Evolutionary conservation across 805 yeast species (phyloP).

Genomic region (Martiniozyma abietophila): DNA sequence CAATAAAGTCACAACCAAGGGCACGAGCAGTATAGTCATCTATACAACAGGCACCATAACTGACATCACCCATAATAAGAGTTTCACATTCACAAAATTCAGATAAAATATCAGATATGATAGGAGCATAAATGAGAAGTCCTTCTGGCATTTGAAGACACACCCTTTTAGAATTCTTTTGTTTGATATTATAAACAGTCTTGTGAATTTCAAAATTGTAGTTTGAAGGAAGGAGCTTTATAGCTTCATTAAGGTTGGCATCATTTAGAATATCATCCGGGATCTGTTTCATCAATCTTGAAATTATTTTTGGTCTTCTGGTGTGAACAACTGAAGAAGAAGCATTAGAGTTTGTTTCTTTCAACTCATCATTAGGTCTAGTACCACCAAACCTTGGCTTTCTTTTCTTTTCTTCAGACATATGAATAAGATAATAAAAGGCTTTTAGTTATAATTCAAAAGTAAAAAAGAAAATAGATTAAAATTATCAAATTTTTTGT

Average conservation of each 20-base stretch:
- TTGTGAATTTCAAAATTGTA: conserved; percentile 95
- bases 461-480: neutral
- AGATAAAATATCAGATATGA: conserved; percentile 85
- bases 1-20: conserved; percentile 85
- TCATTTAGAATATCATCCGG: conserved; percentile 81
- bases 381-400: conserved; percentile 24
- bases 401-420: conserved; percentile 11
- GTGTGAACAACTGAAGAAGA: conserved; percentile 10
- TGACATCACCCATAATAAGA: conserved; percentile 95
- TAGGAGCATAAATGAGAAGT: conserved; percentile 72
- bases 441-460: neutral
- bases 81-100: conserved; percentile 86
- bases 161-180: conserved; percentile 67
- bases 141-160: conserved; percentile 99
- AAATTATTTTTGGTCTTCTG: conserved; percentile 30
- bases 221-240: conserved; percentile 73
- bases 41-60: conserved; percentile 97
- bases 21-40: conserved; percentile 94
- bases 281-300: conserved; percentile 71
- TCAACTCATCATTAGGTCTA: conserved; percentile 7
- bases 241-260: conserved; percentile 74
- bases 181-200: conserved; percentile 86
- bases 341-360: neutral
- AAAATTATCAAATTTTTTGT: neutral
- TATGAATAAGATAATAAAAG: conserved; percentile 1